Evolutionary conservation across 2,329 filamentous ascomycete genomes (phyloP), one percentile per base, ranked within the genome.

Genomic region (Cladophialophora chaetospira): DNA sequence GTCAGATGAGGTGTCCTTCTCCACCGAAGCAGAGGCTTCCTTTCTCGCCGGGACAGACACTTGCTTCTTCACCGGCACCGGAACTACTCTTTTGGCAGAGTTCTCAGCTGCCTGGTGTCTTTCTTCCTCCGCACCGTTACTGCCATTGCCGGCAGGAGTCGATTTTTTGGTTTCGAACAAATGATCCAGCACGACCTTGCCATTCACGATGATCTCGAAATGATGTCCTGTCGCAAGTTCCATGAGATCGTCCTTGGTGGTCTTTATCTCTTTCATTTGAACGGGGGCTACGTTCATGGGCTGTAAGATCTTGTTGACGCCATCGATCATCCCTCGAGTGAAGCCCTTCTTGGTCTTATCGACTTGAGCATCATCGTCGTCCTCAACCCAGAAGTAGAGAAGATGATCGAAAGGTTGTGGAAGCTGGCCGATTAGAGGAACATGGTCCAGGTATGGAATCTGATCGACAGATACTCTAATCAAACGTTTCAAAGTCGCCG

Each of bases 371-470:
- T n/a, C n/a, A n/a, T n/a, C n/a, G 31, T 3, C 33, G n/a, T 33
- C 17, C 17, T 40, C 15, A 11, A 6, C 4, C 48, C 48, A 64
- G 1, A 61, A 1, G 46, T 59, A 64, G 2, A 44, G 10, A 11
- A 61, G 48, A 23, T 63, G 19, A 21, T 63, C 47, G 19, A 61
- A 64, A 1, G 62, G 62, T 21, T 63, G 60, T 10, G 55, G 43
- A 1, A 64, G 10, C 5, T 52, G 11, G 4, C 25, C 17, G 28
- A 54, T 15, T 10, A 54, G 5, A 11, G 51, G 51, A 8, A 54
- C 3, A 21, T 53, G 11, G 23, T 17, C 17, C 3, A 43, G 5
- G 6, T 25, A 5, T 11, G 35, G 35, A 4, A 53, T 43, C 35
- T 42, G 23, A 3, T 42, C 49, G 23, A 44, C 49, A 13, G 38